These are phyloP conservation scores for Trypanosoma grayi DNA, from an alignment of 208 protist species.

Conservation along the genomic window DNA sequence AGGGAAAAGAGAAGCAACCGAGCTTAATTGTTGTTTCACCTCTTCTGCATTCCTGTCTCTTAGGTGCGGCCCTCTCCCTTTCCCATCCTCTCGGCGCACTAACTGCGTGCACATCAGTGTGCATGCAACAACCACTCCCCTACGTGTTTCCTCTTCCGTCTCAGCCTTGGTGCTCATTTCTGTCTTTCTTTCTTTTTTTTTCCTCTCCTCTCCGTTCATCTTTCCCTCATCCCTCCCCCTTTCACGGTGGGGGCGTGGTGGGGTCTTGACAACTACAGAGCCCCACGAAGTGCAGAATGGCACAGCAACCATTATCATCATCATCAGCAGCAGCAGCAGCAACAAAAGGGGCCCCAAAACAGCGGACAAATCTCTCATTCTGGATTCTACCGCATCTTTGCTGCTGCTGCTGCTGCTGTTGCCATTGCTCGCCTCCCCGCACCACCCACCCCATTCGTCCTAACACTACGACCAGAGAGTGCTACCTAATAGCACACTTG, in stretches of 20 bases:
- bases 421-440: neutral
- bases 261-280: too few species aligned
- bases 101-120: too few species aligned
- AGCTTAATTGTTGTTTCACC: too few species aligned
- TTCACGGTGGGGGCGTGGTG: neutral
- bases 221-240: neutral
- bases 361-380: too few species aligned
- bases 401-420: neutral
- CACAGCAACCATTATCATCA: neutral
- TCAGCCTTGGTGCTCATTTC: too few species aligned
- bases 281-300: neutral
- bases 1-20: too few species aligned
- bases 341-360: neutral
- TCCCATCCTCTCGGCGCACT: too few species aligned
- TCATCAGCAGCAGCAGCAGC: neutral
- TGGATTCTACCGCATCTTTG: neutral
- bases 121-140: too few species aligned
- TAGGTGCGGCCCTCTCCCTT: too few species aligned
- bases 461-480: neutral
- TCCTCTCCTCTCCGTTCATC: neutral
- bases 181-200: neutral
- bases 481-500: neutral
- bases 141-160: too few species aligned
- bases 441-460: neutral
- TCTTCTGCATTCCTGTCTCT: too few species aligned